These are phyloP conservation scores for Rutstroemia sp. DNA, from an alignment of 2,329 filamentous ascomycete species.

Conservation along the genomic window DNA sequence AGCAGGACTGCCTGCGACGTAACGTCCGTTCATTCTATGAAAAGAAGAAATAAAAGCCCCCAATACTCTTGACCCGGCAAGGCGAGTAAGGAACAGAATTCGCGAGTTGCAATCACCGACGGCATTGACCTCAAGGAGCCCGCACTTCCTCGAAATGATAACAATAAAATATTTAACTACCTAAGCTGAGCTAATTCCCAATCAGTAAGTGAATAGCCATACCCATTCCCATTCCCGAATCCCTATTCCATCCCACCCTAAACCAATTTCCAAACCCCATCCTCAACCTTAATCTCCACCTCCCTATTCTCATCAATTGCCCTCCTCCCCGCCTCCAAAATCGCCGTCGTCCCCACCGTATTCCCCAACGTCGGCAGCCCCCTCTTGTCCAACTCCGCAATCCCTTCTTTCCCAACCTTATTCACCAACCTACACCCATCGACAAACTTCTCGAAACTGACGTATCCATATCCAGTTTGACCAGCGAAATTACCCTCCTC, in stretches of 20 bases:
- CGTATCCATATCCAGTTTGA: constrained; percentile 86
- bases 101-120: too few species aligned
- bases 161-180: too few species aligned
- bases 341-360: constrained; percentile 85
- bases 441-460: constrained; percentile 93
- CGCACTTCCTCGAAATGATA: too few species aligned
- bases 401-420: constrained; percentile 63
- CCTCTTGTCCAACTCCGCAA: constrained; percentile 71
- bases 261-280: constrained; percentile 60
- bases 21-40: too few species aligned
- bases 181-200: too few species aligned
- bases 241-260: constrained; percentile 7
- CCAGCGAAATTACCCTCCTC: constrained; percentile 92
- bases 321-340: constrained; percentile 76
- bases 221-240: not conserved
- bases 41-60: too few species aligned
- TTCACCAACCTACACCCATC: constrained; percentile 74
- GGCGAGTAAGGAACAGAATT: too few species aligned
- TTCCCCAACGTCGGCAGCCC: constrained; percentile 80
- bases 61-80: too few species aligned
- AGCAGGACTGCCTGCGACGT: too few species aligned
- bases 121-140: too few species aligned
- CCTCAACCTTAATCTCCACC: constrained; percentile 63
- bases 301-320: constrained; percentile 78
- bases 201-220: not conserved